Percentiles rank a stretch among this genome's conserved stretches.
Evolutionary conservation across 164 flowering plant genomes (phyloP).

Genomic region (Chloranthus sessilifolius): DNA sequence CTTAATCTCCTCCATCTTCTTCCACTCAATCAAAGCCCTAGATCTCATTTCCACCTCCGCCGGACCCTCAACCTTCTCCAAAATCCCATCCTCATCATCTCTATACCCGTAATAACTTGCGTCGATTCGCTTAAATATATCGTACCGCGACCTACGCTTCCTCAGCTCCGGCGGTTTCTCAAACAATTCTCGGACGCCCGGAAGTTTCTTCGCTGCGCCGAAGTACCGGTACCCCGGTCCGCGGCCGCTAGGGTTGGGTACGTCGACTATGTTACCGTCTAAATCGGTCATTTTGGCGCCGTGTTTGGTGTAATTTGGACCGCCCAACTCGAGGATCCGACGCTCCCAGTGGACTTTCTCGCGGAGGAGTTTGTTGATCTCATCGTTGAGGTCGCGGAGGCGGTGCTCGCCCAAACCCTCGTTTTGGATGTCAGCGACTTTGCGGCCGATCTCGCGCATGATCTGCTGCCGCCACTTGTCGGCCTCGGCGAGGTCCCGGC

Average conservation of each 20-base stretch:
- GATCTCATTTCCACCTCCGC: conserved; percentile 69
- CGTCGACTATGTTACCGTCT: conserved; percentile 91
- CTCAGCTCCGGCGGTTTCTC: conserved; percentile 91
- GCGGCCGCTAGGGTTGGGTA: conserved; percentile 88
- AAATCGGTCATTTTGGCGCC: conserved; percentile 87
- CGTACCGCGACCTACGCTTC: conserved; percentile 77
- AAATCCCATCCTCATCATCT: conserved; percentile 88
- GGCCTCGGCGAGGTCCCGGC: conserved; percentile 89
- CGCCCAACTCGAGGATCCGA: conserved; percentile 82
- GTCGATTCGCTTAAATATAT: conserved; percentile 85
- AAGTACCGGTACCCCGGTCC: conserved; percentile 92
- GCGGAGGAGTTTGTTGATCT: conserved; percentile 83
- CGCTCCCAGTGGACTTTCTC: conserved; percentile 90
- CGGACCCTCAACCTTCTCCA: conserved; percentile 64
- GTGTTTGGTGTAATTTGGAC: conserved; percentile 61
- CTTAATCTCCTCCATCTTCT: conserved; percentile 59
- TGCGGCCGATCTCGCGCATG: conserved; percentile 90
- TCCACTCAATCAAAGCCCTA: conserved; percentile 66
- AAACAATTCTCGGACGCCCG: conserved; percentile 82
- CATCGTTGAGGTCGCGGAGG: conserved; percentile 86
- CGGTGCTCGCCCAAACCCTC: conserved; percentile 91
- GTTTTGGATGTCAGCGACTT: conserved; percentile 90
- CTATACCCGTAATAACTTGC: conserved; percentile 91
- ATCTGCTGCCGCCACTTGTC: conserved; percentile 96
- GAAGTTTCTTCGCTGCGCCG: conserved; percentile 92